Conservation (phyloP, 73 alveolate species). For the Stentor roeselii region DNA sequence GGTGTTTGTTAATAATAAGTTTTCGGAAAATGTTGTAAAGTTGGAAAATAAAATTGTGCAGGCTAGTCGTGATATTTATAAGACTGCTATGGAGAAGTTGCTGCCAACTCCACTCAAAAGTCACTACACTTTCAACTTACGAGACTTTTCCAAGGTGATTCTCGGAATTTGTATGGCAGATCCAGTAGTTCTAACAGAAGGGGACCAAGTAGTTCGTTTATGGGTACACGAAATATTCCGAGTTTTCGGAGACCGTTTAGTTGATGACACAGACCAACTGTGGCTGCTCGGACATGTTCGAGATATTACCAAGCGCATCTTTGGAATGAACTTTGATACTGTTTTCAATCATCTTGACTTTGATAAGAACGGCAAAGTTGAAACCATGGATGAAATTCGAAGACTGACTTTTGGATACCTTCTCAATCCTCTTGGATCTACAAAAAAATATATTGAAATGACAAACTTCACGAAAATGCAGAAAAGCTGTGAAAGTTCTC, state of each 20-base stretch:
- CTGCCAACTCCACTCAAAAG: constrained; percentile 98
- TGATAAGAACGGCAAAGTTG: constrained; percentile 86
- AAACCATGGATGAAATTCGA: constrained; percentile 89
- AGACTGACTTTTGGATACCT: constrained; percentile 91
- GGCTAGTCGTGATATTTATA: constrained; percentile 91
- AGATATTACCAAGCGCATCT: constrained; percentile 84
- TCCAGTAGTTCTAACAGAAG: constrained; percentile 64
- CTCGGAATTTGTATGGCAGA: constrained; percentile 94
- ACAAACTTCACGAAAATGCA: constrained; percentile 57
- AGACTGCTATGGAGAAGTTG: constrained; percentile 87
- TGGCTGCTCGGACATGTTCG: constrained; percentile 93
- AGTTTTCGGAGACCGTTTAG: constrained; percentile 95
- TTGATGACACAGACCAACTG: constrained; percentile 94
- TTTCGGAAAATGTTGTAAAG: constrained; percentile 63
- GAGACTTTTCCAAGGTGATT: constrained; percentile 98
- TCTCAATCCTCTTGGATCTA: constrained; percentile 55
- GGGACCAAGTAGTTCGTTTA: constrained; percentile 87
- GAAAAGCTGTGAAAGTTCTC: constrained; percentile 78
- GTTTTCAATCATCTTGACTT: constrained; percentile 74
- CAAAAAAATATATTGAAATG: constrained; percentile 56
- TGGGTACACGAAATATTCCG: constrained; percentile 99
- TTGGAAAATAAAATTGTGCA: constrained; percentile 84
- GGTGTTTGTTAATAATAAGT: constrained; percentile 62
- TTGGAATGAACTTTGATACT: constrained; percentile 88
- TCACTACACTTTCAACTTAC: constrained; percentile 96